Base-by-base conservation (phyloP, 768 basidiomycete genomes). In the Kwoniella dejecticola region DNA sequence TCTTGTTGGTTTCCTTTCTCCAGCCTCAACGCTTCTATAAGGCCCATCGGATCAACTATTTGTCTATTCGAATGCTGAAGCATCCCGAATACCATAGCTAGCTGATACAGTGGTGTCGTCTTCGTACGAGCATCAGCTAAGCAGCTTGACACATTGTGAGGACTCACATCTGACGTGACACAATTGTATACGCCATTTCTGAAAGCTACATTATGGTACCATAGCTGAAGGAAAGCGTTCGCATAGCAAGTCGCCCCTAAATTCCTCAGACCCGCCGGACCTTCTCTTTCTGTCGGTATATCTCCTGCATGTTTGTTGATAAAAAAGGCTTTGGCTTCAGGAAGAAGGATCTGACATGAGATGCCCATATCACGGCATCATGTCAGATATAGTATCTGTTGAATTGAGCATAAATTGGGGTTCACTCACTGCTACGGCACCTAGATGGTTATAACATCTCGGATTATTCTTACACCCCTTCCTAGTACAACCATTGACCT, bases 171-270 rank as follows among this genome's bases (percentile, higher is more conserved):
- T 0, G 85, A 81, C 0, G 86, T 85, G 41, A 84, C 82, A 77
- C 91, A 92, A 44, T 83, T 80, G 77, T 91, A 97, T 24, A 98
- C 90, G 4, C 87, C 91, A 58, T 82, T 81, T 50, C 93, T 85
- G 78, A 98, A 95, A 0, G 85, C 82, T 17, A 87, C 70, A 72
- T 94, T 89, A 65, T 91, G 87, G 77, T 86, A 96, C 95, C 95
- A 97, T 12, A 95, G 89, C 81, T 98, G 94, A 45, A 98, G 83
- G 64, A 89, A 96, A 19, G 91, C 91, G 77, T 96, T 96, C 62
- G 91, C 93, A 69, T 97, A 98, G 76, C 95, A 98, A 3, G 95
- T 97, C 17, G 94, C 94, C 3, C 95, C 95, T 19, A 98, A 85
- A 76, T 98, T 97, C 49, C 66, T 54, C 19, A 77, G 50, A 0